These are phyloP conservation scores for Cercospora sp. DNA, from an alignment of 2,329 filamentous ascomycete genomes.

Conservation along the genomic window DNA sequence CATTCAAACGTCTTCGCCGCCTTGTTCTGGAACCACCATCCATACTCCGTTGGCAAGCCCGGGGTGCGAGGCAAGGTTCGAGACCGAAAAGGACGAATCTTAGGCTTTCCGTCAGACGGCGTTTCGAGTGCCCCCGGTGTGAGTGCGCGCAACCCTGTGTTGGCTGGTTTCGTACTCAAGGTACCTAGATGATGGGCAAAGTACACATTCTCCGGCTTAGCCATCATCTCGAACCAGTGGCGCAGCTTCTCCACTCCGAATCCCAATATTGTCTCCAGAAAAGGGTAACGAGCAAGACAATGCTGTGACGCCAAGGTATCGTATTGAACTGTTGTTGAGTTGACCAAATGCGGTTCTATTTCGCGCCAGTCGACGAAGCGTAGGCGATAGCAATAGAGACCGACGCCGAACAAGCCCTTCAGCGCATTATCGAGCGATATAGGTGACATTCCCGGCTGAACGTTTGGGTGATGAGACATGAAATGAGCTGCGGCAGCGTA, in stretches of 20 bases:
- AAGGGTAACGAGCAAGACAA: background rate
- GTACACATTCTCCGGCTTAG: background rate
- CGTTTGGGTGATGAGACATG: background rate
- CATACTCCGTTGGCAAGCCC: background rate
- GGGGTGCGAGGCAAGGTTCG: background rate
- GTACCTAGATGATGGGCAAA: background rate
- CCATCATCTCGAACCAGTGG: background rate
- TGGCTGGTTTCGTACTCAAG: background rate
- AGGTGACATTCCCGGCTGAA: background rate
- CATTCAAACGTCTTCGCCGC: background rate
- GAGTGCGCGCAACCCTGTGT: background rate
- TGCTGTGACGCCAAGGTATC: background rate
- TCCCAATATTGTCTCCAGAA: background rate
- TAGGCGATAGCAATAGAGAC: background rate
- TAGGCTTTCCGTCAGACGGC: background rate
- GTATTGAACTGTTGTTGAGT: background rate
- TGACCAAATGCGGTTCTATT: background rate
- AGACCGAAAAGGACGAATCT: background rate
- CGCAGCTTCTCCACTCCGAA: background rate
- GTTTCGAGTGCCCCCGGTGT: background rate
- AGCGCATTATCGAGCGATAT: background rate
- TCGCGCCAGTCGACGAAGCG: background rate
- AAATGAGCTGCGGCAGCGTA: background rate
- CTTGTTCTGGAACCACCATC: background rate
- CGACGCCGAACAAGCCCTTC: background rate